Evolutionary conservation across 805 yeast genomes (phyloP).

Genomic region (Diddensiella caesifluorescens): DNA sequence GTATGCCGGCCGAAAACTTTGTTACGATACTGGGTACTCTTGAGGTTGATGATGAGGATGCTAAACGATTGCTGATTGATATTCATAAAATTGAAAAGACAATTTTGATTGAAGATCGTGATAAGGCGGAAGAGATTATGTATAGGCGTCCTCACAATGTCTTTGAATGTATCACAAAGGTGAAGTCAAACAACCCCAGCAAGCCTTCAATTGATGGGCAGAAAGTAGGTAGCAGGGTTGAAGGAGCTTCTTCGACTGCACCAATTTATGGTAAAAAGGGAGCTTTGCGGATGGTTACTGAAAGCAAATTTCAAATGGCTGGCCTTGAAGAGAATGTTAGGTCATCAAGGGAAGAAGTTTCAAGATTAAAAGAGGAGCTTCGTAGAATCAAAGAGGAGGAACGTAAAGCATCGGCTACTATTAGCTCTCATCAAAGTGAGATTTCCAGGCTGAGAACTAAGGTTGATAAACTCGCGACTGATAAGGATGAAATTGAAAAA

Average conservation of each 20-base stretch:
- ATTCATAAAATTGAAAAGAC: conserved; percentile 47
- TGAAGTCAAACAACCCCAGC: conserved; percentile 3
- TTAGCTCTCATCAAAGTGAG: no score
- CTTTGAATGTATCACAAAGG: conserved; percentile 1
- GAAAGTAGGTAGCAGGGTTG: conserved; percentile 25
- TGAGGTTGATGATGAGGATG: conserved; percentile 47
- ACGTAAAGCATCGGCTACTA: neutral
- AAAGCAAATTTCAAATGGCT: conserved; percentile 22
- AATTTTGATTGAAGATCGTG: conserved; percentile 47
- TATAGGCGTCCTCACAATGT: conserved; percentile 38
- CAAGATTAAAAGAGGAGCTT: conserved; percentile 10
- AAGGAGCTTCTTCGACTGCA: conserved; percentile 46
- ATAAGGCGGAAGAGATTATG: conserved; percentile 46
- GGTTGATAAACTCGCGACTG: no score
- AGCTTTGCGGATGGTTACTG: conserved; percentile 21
- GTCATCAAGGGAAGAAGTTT: neutral
- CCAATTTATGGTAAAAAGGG: conserved; percentile 39
- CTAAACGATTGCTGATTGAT: conserved; percentile 63
- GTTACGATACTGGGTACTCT: conserved; percentile 58
- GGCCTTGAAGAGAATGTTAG: neutral
- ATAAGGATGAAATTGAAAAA: no score
- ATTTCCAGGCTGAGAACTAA: neutral
- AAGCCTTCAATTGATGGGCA: conserved; percentile 12
- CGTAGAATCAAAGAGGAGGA: neutral
- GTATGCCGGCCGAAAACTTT: conserved; percentile 40